Evolutionary conservation across 176 grass and related monocot genomes (phyloP).

Genomic region (Zoysia pacifica): DNA sequence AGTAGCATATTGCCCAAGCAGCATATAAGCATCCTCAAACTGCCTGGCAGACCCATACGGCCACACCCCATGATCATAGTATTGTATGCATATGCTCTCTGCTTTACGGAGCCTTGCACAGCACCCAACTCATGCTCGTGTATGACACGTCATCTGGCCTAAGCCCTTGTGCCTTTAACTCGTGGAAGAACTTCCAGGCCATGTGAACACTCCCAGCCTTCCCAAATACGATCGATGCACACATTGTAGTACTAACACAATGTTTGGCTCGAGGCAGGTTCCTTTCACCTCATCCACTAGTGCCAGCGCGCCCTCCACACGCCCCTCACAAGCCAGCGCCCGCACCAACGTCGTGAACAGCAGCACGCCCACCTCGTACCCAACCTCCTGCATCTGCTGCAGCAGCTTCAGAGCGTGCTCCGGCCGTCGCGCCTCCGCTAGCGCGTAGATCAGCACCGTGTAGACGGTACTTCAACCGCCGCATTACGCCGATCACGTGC

Average conservation of each 20-base stretch:
- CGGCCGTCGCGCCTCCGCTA: constrained; percentile 55
- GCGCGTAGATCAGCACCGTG: constrained; percentile 65
- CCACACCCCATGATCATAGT: constrained; percentile 77
- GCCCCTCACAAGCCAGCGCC: constrained; percentile 62
- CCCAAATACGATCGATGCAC: constrained; percentile 50
- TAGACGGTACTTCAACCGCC: constrained; percentile 78
- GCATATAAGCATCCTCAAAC: constrained; percentile 68
- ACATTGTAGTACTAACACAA: constrained; percentile 71
- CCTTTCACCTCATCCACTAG: background rate
- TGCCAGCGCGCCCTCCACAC: constrained; percentile 48
- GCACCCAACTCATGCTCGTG: too few species aligned
- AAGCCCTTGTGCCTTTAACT: too few species aligned
- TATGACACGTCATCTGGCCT: too few species aligned
- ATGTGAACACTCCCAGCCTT: constrained; percentile 49
- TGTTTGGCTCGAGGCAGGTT: constrained; percentile 21
- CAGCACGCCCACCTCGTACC: constrained; percentile 72
- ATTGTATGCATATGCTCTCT: constrained; percentile 73
- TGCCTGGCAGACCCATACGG: constrained; percentile 59
- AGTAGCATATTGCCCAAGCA: constrained; percentile 48
- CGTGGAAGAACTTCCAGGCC: constrained; percentile 3
- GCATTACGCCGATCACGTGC: constrained; percentile 44
- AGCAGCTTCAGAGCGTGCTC: constrained; percentile 71
- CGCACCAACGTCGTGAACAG: constrained; percentile 79
- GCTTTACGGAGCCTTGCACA: constrained; percentile 38
- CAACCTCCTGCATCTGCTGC: constrained; percentile 85